These are phyloP conservation scores for Yamadazyma atlantica DNA, from an alignment of 1,139 yeast species.

Conservation along the genomic window DNA sequence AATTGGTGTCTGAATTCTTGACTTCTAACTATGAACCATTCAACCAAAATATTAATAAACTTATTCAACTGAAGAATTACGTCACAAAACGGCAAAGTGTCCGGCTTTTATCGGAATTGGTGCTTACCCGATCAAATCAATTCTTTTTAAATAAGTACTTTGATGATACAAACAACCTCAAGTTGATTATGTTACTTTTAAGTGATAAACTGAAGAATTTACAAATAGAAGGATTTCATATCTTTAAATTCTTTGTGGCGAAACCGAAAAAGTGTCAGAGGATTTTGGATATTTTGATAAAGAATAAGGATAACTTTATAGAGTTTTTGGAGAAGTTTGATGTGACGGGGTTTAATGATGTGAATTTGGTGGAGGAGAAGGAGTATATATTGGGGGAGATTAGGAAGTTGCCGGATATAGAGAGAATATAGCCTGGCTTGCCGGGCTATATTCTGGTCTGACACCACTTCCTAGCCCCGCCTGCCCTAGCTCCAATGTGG, in stretches of 20 bases:
- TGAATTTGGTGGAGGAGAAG: slow-evolving; percentile 73
- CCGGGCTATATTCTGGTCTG: neutral
- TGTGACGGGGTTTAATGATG: slow-evolving; percentile 62
- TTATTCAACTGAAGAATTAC: slow-evolving; percentile 77
- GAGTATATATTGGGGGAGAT: slow-evolving; percentile 78
- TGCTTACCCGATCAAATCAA: slow-evolving; percentile 73
- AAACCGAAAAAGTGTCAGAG: slow-evolving; percentile 87
- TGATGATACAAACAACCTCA: slow-evolving; percentile 77
- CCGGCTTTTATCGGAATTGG: slow-evolving; percentile 70
- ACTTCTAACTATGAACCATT: slow-evolving; percentile 54
- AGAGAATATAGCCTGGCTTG: slow-evolving; percentile 16
- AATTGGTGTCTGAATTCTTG: slow-evolving; percentile 69
- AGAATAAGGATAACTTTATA: slow-evolving; percentile 76
- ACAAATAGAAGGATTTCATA: slow-evolving; percentile 88
- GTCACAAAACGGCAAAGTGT: slow-evolving; percentile 92
- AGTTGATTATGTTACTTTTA: slow-evolving; percentile 79
- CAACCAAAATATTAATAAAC: slow-evolving; percentile 59
- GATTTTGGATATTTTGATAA: slow-evolving; percentile 74
- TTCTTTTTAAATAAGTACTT: slow-evolving; percentile 74
- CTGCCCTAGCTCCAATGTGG: too few relatives aligned
- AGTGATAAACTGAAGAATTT: slow-evolving; percentile 88
- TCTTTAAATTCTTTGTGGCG: slow-evolving; percentile 90
- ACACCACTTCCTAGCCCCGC: neutral
- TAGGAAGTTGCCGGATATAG: slow-evolving; percentile 57
- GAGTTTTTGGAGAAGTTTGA: slow-evolving; percentile 69